Percentiles rank a stretch among this genome's conserved stretches.
These are phyloP conservation scores for Fusarium redolens DNA, from an alignment of 2,329 filamentous ascomycete genomes.

Conservation along the genomic window DNA sequence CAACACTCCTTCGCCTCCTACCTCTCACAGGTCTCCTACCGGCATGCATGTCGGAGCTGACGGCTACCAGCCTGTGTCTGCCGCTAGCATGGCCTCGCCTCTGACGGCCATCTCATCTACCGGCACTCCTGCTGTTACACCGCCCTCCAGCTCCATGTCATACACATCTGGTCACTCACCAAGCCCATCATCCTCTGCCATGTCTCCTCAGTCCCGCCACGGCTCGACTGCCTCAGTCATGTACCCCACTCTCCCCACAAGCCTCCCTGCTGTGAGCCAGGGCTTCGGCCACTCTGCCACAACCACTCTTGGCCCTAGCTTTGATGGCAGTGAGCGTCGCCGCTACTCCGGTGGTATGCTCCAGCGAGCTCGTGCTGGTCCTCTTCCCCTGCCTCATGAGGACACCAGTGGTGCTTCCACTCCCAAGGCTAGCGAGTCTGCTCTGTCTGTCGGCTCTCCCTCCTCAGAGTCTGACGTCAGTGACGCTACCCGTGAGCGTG, in stretches of 20 bases:
- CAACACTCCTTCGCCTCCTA: conserved; percentile 65
- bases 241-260: conserved; percentile 75
- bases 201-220: conserved; percentile 75
- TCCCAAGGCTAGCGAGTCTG: conserved; percentile 57
- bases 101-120: conserved; percentile 68
- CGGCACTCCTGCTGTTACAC: conserved; percentile 81
- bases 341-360: conserved; percentile 76
- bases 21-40: conserved; percentile 52
- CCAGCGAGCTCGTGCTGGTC: conserved; percentile 64
- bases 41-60: conserved; percentile 51
- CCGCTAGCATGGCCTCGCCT: conserved; percentile 71
- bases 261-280: conserved; percentile 71
- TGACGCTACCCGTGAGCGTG: conserved; percentile 64
- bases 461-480: conserved; percentile 65
- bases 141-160: conserved; percentile 79
- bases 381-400: conserved; percentile 53
- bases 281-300: conserved; percentile 77
- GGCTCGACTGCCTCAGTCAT: conserved; percentile 70
- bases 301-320: conserved; percentile 76
- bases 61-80: conserved; percentile 57
- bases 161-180: conserved; percentile 84
- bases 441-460: conserved; percentile 63
- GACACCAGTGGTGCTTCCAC: conserved; percentile 56
- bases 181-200: conserved; percentile 74
- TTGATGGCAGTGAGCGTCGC: conserved; percentile 71